Percentiles rank a stretch among this genome's conserved stretches.
Conservation (phyloP, 2,329 filamentous ascomycete species). For the Cladosporium sp. region DNA sequence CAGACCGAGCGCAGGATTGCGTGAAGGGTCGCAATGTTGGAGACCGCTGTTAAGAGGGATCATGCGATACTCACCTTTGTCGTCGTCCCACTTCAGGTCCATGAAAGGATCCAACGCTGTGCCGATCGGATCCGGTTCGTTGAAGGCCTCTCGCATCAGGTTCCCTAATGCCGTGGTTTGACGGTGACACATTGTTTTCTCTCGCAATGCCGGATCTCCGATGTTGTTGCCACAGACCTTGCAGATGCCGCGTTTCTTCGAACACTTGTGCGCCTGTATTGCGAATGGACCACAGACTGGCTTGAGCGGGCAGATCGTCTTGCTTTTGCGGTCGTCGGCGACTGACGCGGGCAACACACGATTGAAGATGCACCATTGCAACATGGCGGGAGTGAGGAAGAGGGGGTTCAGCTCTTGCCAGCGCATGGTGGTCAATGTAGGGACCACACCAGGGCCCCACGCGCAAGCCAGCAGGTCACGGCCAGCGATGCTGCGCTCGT, state of each 20-base stretch:
- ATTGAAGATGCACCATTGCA: conserved; percentile 2
- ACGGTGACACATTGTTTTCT: not conserved
- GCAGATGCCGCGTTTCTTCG: conserved; percentile 2
- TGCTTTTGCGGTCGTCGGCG: not conserved
- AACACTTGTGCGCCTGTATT: not conserved
- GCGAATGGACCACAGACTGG: conserved; percentile 3
- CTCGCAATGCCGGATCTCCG: not conserved
- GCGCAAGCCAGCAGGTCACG: not conserved
- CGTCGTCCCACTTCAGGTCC: conserved; percentile 1
- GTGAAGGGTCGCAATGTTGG: not conserved
- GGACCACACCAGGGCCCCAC: not conserved
- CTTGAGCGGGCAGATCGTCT: not conserved
- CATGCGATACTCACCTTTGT: not conserved
- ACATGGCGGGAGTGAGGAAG: conserved; percentile 7
- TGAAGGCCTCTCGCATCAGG: not conserved
- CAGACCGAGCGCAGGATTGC: not conserved
- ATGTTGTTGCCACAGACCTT: conserved; percentile 1
- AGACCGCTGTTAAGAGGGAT: not conserved
- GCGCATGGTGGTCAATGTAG: not conserved
- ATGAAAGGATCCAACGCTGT: not conserved
- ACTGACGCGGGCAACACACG: conserved; percentile 4
- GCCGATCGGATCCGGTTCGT: not conserved
- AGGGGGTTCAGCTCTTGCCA: conserved; percentile 17
- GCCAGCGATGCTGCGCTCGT: conserved; percentile 3
- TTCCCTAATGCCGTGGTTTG: not conserved